Conservation (phyloP, 805 yeast genomes). For the Suhomyces faveliae region DNA sequence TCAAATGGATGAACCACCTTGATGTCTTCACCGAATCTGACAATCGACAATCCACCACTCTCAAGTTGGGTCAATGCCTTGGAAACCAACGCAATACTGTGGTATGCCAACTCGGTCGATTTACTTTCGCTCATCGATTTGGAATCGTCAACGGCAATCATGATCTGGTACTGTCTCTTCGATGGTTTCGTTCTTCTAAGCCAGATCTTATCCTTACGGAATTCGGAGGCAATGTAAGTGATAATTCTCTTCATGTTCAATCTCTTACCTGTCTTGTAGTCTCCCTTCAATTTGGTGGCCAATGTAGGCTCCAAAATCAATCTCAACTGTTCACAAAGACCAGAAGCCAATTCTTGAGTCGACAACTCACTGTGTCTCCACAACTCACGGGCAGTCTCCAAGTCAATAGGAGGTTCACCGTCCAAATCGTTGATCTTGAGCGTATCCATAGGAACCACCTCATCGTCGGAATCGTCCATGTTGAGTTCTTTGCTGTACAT, state of each 20-base stretch:
- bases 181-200: conserved; percentile 95
- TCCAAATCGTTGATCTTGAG: conserved; percentile 10
- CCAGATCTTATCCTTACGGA: conserved; percentile 98
- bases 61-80: conserved; percentile 92
- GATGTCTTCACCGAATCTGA: conserved; percentile 83
- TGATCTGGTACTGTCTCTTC: conserved; percentile 93
- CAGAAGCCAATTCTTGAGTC: conserved; percentile 85
- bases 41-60: conserved; percentile 88
- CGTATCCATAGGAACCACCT: conserved; percentile 7
- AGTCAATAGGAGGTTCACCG: conserved; percentile 44
- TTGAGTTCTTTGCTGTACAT: conserved; percentile 19
- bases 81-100: conserved; percentile 88
- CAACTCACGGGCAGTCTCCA: conserved; percentile 68
- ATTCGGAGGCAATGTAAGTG: conserved; percentile 96
- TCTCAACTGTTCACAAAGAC: conserved; percentile 88
- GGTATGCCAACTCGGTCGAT: conserved; percentile 88
- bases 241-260: conserved; percentile 96
- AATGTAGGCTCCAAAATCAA: conserved; percentile 92
- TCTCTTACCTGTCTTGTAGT: conserved; percentile 95
- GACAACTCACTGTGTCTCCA: conserved; percentile 84
- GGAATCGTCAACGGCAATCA: conserved; percentile 97
- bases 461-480: conserved; percentile 19
- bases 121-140: conserved; percentile 95
- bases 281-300: conserved; percentile 94
- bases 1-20: conserved; percentile 88